phyloP scores from a whole-genome alignment of 371 early-diverging fungal species.

The Blakeslea trispora region DNA sequence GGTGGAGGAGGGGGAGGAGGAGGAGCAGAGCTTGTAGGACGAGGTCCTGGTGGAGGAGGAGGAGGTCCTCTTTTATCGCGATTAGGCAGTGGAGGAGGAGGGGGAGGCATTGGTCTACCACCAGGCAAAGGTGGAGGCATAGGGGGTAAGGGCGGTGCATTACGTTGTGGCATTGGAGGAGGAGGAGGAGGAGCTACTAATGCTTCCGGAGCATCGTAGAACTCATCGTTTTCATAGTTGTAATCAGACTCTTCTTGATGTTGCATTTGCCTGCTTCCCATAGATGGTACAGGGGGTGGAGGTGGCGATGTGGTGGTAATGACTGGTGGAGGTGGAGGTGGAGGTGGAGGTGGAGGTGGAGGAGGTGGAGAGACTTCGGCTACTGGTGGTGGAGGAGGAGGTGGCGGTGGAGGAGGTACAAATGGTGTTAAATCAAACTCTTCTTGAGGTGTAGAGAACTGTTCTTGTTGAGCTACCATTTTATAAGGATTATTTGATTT shows the following conservation, averaged over 20 bases:
- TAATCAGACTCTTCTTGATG: background rate
- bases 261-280: background rate
- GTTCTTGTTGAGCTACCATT: constrained; percentile 10
- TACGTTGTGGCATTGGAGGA: background rate
- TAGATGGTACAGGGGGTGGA: constrained; percentile 12
- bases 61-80: constrained; percentile 35
- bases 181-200: constrained; percentile 26
- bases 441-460: background rate
- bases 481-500: constrained; percentile 29
- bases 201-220: constrained; percentile 29
- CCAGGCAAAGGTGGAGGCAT: constrained; percentile 1
- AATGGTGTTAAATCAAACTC: background rate
- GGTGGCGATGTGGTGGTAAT: constrained; percentile 1
- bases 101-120: constrained; percentile 18
- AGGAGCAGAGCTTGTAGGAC: constrained; percentile 8
- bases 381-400: background rate
- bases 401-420: background rate
- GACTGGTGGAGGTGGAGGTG: background rate
- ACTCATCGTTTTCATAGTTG: constrained; percentile 19
- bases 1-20: constrained; percentile 10
- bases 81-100: constrained; percentile 39
- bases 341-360: constrained; percentile 3
- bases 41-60: constrained; percentile 22
- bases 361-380: background rate
- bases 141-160: constrained; percentile 18